Evolutionary conservation across 495 filamentous ascomycete species (phyloP), one percentile per base, ranked within the genome.

Genomic region (Penicillium silybi): DNA sequence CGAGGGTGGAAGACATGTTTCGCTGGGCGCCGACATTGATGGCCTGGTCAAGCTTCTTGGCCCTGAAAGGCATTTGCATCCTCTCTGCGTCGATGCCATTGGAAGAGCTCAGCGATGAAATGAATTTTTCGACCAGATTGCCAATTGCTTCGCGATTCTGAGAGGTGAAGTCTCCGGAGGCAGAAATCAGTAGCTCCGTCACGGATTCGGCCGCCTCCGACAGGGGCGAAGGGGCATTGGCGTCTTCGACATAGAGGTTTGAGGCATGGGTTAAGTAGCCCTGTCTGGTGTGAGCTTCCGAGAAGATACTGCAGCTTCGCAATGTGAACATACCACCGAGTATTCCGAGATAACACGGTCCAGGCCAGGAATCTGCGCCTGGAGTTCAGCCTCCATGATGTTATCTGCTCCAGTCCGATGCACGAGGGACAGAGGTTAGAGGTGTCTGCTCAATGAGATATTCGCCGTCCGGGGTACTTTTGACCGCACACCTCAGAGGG

Each of bases 231-330:
- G 79, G 78, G 10, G 68, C 82, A 53, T 76, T 77, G 19, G 80
- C 69, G 47, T 97, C 91, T 40, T 85, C 82, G 50, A 85, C 78
- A 72, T 87, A 93, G 41, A 85, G 79, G 52, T 86, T 90, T 26
- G 92, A 89, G 50, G 92, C 93, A 77, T 97, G 92, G 63, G 83
- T 90, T 54, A 99, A 76, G 65, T 97, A 97, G 34, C 93, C 95
- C 78, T 81, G 32, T 44, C 25, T 17, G 39, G 45, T 23, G 34
- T 64, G 38, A 57, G 59, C 52, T 49, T 57, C 44, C 29, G 41
- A 38, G 25, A 50, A 42, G 47, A 39, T 48, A 25, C 35, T 40
- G 43, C 25, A 39, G 43, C 29, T 32, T 32, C 29, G 29, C 23
- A 34, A 19, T 15, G 23, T 15, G 26, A 34, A 67, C 75, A 58